These are phyloP conservation scores for Samsoniella hepiali DNA, from an alignment of 2,329 filamentous ascomycete species.

Conservation along the genomic window DNA sequence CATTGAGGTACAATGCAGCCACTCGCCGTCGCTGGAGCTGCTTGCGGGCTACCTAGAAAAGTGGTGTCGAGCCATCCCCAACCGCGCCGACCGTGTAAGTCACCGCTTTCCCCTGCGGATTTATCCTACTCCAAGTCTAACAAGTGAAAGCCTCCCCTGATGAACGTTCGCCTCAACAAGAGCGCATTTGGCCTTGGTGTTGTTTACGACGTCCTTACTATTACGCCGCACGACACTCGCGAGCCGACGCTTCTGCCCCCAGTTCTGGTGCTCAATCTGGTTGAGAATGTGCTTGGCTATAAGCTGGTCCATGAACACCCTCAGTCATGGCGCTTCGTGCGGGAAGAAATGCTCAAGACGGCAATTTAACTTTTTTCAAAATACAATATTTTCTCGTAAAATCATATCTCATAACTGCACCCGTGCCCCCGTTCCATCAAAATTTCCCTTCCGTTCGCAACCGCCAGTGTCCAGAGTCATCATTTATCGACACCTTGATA, in stretches of 20 bases:
- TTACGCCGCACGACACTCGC: conserved; percentile 34
- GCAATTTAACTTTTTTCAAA: conserved; percentile 22
- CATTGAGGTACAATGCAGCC: conserved; percentile 46
- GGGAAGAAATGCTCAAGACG: conserved; percentile 28
- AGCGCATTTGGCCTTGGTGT: conserved; percentile 44
- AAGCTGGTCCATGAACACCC: conserved; percentile 25
- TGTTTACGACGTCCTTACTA: conserved; percentile 41
- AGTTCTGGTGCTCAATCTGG: conserved; percentile 42
- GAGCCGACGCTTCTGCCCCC: conserved; percentile 37
- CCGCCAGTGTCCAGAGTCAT: neutral
- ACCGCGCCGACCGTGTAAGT: conserved; percentile 13
- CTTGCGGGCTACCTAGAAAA: conserved; percentile 45
- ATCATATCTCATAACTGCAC: neutral
- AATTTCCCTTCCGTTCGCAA: neutral
- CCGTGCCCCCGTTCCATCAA: neutral
- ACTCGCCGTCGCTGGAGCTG: conserved; percentile 44
- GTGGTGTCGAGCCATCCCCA: conserved; percentile 39
- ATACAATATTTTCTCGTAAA: neutral
- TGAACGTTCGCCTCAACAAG: conserved; percentile 41
- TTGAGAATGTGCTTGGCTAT: conserved; percentile 49
- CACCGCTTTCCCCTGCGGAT: conserved; percentile 15
- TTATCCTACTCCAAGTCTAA: neutral
- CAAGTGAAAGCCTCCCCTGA: conserved; percentile 38
- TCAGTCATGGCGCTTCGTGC: conserved; percentile 27
- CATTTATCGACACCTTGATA: neutral